phyloP scores from a whole-genome alignment of 345 rosid species.

The Lumnitzera racemosa region DNA sequence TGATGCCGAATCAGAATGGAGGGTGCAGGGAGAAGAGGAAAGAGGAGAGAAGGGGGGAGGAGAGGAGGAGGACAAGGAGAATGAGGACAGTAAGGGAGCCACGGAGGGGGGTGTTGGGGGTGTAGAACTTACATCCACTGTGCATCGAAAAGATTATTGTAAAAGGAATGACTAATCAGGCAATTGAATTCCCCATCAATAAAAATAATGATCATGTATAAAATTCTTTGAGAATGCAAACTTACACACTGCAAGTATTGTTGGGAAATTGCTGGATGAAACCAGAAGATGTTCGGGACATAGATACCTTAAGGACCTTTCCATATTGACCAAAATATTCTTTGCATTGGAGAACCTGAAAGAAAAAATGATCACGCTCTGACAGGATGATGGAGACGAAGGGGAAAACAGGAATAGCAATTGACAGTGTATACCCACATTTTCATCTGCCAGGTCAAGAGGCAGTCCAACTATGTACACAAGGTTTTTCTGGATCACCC shows the following conservation, averaged over 20 bases:
- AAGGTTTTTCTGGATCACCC: conserved; percentile 82
- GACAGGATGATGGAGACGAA: not conserved
- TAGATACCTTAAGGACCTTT: conserved; percentile 82
- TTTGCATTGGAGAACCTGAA: conserved; percentile 67
- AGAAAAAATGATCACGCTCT: not conserved
- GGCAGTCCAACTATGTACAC: conserved; percentile 93
- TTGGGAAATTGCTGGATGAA: conserved; percentile 78
- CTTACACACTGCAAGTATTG: conserved; percentile 92
- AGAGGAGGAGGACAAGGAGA: too few species aligned
- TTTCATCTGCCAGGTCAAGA: conserved; percentile 81
- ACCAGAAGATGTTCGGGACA: conserved; percentile 91
- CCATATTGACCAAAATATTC: conserved; percentile 93
- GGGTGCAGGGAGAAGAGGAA: too few species aligned
- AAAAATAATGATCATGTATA: too few species aligned
- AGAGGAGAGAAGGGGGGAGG: too few species aligned
- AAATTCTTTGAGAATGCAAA: conserved; percentile 2
- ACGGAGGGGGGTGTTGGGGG: too few species aligned
- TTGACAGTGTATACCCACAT: conserved; percentile 29
- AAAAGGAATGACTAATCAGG: too few species aligned
- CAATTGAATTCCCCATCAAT: too few species aligned
- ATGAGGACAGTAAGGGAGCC: too few species aligned
- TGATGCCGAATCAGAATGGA: too few species aligned
- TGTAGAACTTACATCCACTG: too few species aligned
- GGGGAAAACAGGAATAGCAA: not conserved
- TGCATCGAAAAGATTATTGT: too few species aligned